Evolutionary conservation across 1,284 basidiomycete genomes (phyloP).

Genomic region (Pseudozyma pruni): DNA sequence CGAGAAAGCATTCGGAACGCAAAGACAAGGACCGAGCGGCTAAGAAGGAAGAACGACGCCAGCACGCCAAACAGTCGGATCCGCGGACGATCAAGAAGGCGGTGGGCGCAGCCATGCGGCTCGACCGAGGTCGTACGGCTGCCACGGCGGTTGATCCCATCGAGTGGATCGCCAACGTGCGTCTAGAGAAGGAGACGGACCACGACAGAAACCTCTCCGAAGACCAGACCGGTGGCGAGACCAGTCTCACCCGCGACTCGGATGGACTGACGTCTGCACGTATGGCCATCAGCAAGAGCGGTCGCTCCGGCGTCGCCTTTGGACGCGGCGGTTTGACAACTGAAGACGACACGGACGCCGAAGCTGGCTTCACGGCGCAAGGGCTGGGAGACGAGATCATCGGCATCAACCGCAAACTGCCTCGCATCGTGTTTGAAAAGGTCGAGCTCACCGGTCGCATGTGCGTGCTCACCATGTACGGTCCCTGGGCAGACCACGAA

Average conservation of each 20-base stretch:
- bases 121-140: conserved; percentile 34
- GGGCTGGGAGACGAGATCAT: conserved; percentile 55
- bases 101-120: conserved; percentile 41
- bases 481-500: conserved; percentile 60
- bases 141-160: conserved; percentile 48
- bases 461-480: conserved; percentile 59
- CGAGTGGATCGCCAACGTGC: conserved; percentile 56
- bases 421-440: conserved; percentile 54
- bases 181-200: conserved; percentile 43
- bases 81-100: conserved; percentile 12
- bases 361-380: conserved; percentile 34
- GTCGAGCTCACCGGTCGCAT: conserved; percentile 58
- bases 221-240: conserved; percentile 21
- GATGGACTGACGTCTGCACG: conserved; percentile 9
- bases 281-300: conserved; percentile 13
- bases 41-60: conserved; percentile 20
- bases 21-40: conserved; percentile 18
- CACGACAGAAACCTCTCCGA: conserved; percentile 15
- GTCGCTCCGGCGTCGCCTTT: conserved; percentile 10
- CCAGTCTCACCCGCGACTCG: conserved; percentile 15
- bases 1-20: conserved; percentile 14
- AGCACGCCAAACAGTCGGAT: conserved; percentile 10
- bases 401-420: conserved; percentile 53
- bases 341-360: conserved; percentile 36
- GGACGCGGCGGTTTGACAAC: conserved; percentile 23